phyloP scores from a whole-genome alignment of 495 filamentous ascomycete species.

The Lichina pygmaea region DNA sequence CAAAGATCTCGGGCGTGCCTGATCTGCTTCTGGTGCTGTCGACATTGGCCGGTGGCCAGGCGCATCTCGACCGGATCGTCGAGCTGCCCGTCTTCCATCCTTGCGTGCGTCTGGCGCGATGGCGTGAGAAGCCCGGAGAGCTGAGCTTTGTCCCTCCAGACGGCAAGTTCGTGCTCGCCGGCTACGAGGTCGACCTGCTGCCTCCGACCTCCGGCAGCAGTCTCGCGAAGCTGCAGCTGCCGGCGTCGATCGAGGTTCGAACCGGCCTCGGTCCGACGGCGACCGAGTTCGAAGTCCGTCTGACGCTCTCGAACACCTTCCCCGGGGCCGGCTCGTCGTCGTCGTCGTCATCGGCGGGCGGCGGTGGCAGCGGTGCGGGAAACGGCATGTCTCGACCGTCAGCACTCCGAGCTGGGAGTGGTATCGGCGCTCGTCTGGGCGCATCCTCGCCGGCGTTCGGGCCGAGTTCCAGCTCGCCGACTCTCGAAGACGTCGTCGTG shows the following conservation, averaged over 20 bases:
- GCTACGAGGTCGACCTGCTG: conserved; percentile 82
- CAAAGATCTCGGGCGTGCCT: conserved; percentile 81
- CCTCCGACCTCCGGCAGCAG: conserved; percentile 20
- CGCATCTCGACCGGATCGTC: conserved; percentile 46
- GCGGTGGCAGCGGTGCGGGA: background rate
- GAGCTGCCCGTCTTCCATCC: conserved; percentile 92
- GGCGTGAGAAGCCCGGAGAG: conserved; percentile 69
- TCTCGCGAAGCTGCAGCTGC: conserved; percentile 42
- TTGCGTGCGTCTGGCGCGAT: conserved; percentile 62
- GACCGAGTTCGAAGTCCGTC: conserved; percentile 69
- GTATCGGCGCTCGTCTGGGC: conserved; percentile 8
- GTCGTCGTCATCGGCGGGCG: background rate
- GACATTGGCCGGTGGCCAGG: conserved; percentile 36
- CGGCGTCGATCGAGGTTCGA: conserved; percentile 54
- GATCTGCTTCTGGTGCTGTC: conserved; percentile 63
- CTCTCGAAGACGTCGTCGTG: conserved; percentile 56
- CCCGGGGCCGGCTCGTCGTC: background rate
- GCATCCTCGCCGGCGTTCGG: conserved; percentile 29
- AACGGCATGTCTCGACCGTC: background rate
- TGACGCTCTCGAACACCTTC: conserved; percentile 37
- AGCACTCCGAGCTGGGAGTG: conserved; percentile 1
- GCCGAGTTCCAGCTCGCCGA: conserved; percentile 29
- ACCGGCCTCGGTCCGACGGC: conserved; percentile 46
- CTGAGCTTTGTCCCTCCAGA: conserved; percentile 90
- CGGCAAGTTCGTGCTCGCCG: conserved; percentile 78